Percentiles rank a stretch among this genome's conserved stretches.
Conservation (phyloP, 345 rosid species). For the Eucalyptus erythrocorys region DNA sequence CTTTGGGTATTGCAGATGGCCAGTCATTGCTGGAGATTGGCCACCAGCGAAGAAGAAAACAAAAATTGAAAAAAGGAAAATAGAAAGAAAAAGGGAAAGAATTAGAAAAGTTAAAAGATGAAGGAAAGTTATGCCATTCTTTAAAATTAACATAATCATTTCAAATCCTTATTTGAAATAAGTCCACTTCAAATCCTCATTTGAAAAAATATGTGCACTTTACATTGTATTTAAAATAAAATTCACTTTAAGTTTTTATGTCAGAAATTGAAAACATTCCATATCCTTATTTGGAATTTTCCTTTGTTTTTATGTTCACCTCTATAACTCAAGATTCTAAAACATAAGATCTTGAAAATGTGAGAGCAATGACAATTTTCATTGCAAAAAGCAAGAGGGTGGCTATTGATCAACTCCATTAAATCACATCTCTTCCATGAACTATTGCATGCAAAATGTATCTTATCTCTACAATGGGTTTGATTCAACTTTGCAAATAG, state of each 20-base stretch:
- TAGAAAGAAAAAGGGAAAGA: too few relatives aligned
- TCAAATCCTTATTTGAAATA: too few relatives aligned
- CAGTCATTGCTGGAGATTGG: rapidly evolving
- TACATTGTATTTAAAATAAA: too few relatives aligned
- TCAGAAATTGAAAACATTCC: too few relatives aligned
- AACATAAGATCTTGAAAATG: not conserved
- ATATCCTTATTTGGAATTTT: too few relatives aligned
- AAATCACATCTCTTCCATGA: not conserved
- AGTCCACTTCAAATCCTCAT: not conserved
- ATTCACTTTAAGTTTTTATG: too few relatives aligned
- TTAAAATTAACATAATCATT: too few relatives aligned
- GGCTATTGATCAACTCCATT: not conserved
- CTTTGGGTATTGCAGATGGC: too few relatives aligned
- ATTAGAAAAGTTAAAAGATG: rapidly evolving
- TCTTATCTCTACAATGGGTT: not conserved
- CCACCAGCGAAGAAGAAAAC: rapidly evolving
- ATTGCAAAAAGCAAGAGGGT: not conserved
- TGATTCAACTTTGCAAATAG: too few relatives aligned
- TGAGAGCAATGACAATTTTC: not conserved
- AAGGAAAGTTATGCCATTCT: too few relatives aligned
- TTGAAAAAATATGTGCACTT: not conserved
- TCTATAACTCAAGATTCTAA: not conserved
- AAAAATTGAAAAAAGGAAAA: too few relatives aligned
- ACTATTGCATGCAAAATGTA: not conserved
- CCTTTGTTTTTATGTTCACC: not conserved